phyloP scores from a whole-genome alignment of 139 green algal genomes.

The Eudorina sp. region DNA sequence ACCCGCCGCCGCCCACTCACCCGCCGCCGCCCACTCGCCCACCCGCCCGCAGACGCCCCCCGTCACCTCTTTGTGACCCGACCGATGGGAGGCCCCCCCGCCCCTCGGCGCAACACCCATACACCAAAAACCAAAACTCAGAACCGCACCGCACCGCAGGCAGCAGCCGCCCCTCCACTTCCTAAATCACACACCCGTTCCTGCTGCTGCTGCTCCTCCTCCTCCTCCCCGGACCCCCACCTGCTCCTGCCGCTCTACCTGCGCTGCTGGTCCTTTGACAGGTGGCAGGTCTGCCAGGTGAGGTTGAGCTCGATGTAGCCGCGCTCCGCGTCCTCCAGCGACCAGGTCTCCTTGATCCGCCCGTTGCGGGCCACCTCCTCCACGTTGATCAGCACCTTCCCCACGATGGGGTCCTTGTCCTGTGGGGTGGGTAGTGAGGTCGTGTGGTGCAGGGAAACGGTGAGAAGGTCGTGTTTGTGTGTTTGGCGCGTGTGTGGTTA shows the following conservation, averaged over 20 bases:
- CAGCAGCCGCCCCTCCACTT: neutral
- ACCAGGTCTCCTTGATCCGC: slow-evolving; percentile 36
- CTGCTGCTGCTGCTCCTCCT: neutral
- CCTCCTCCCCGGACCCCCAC: neutral
- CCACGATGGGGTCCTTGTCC: slow-evolving; percentile 41
- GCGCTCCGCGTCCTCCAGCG: slow-evolving; percentile 47
- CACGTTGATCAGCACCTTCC: slow-evolving; percentile 34
- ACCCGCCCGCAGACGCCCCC: too few relatives aligned
- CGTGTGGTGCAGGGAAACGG: too few relatives aligned
- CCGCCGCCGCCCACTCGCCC: too few relatives aligned
- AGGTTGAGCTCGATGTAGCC: slow-evolving; percentile 51
- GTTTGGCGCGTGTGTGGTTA: too few relatives aligned
- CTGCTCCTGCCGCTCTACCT: neutral
- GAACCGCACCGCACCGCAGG: neutral
- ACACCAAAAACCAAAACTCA: neutral
- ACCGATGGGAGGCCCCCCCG: too few relatives aligned
- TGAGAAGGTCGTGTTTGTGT: too few relatives aligned
- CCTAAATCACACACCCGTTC: neutral
- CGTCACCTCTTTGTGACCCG: too few relatives aligned
- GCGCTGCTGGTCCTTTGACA: slow-evolving; percentile 25
- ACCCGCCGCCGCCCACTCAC: too few relatives aligned
- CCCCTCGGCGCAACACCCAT: neutral
- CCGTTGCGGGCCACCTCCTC: slow-evolving; percentile 50
- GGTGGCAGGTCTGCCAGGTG: slow-evolving; percentile 42
- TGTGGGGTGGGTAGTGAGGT: neutral